Base-by-base conservation (phyloP, 192 early-diverging fungal genomes). In the Backusella sp. region DNA sequence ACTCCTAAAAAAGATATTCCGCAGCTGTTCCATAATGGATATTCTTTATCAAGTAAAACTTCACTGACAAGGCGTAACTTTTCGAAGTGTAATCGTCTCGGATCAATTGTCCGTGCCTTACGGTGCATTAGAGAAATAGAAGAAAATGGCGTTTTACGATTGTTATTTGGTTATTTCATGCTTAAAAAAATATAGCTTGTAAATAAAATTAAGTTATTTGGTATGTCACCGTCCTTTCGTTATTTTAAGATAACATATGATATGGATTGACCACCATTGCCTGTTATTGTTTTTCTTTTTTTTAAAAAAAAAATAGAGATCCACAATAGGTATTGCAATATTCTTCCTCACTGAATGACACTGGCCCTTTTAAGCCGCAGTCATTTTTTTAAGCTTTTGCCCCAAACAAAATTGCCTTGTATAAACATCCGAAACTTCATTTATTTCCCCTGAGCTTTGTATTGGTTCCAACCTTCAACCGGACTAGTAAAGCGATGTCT, bases 81-180 rank as follows among this genome's bases (percentile, higher is more conserved):
- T 62, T 28, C 23, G 23, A 62, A 12, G 26, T 62, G 56, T 15
- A 62, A 62, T 62, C 56, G 21, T 23, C 23, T 62, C 56, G 56
- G 56, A 62, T 62, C 56, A 62, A 62, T 62, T 62, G 56, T 62
- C 56, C 56, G 56, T 62, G 56, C 56, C 56, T 62, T 26, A 28
- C 11, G 56, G 26, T 62, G 9, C 26, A 62, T 62, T 4, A 26
- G 53, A 59, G 23, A 59, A 59, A 23, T 9, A 59, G 53, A 59
- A 59, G 53, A 59, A 59, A 59, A 26, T 26, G 53, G 53, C 53
- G 53, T 59, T 59, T 59, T 62, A 62, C 56, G 26, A 59, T 12
- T 59, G 11, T 59, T 59, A 26, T 59, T 11, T 26, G 21, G 11
- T 26, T 12, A 59, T 26, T 59, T 28, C 12, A 59, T 62, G 26